Evolutionary conservation across 2,329 filamentous ascomycete species (phyloP).

Genomic region (Verticillium isaacii): DNA sequence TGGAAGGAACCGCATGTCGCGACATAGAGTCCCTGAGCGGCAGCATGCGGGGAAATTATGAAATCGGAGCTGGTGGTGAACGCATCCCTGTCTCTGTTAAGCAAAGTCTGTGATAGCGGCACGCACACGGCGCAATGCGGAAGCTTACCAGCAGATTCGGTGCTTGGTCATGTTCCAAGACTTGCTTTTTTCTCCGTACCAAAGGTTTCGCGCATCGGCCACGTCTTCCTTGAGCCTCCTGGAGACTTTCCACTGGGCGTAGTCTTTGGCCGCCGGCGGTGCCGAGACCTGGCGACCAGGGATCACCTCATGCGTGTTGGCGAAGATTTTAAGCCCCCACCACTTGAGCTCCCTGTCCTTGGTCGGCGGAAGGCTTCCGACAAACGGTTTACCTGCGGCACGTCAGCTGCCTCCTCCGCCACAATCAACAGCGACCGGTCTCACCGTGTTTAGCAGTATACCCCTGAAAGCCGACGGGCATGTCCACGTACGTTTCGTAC

Average conservation of each 20-base stretch:
- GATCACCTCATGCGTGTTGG: slow-evolving; percentile 46
- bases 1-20: slow-evolving; percentile 53
- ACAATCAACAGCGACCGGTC: slow-evolving; percentile 15
- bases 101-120: neutral
- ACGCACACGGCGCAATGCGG: neutral
- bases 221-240: slow-evolving; percentile 53
- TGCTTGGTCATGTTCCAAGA: slow-evolving; percentile 57
- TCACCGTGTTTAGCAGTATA: slow-evolving; percentile 29
- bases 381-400: slow-evolving; percentile 42
- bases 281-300: slow-evolving; percentile 51
- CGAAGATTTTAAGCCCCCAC: slow-evolving; percentile 59
- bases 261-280: slow-evolving; percentile 51
- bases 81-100: slow-evolving; percentile 49
- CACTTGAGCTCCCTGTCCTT: slow-evolving; percentile 48
- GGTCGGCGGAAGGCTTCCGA: slow-evolving; percentile 53
- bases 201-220: slow-evolving; percentile 48
- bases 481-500: slow-evolving; percentile 35
- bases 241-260: slow-evolving; percentile 59
- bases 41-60: slow-evolving; percentile 41
- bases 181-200: slow-evolving; percentile 53
- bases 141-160: slow-evolving; percentile 60
- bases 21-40: slow-evolving; percentile 41
- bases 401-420: slow-evolving; percentile 21
- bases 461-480: slow-evolving; percentile 44
- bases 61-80: slow-evolving; percentile 56